Evolutionary conservation across 2,329 filamentous ascomycete genomes (phyloP).

Genomic region (Parascedosporium putredinis): DNA sequence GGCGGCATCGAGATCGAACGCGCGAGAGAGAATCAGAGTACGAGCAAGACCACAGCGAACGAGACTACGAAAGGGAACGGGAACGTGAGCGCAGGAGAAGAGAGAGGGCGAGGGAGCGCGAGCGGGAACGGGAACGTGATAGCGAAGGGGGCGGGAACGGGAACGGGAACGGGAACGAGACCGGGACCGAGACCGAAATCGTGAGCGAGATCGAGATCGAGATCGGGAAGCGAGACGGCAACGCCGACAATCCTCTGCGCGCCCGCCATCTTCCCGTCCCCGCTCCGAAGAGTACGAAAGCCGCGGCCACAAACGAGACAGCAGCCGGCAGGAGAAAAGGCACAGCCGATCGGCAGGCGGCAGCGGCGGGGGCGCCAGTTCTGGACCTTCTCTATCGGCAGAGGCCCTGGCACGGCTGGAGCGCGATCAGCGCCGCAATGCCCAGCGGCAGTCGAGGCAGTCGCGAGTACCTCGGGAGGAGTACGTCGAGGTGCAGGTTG

Average conservation of each 20-base stretch:
- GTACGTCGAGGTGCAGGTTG: constrained; percentile 17
- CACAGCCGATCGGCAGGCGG: no score
- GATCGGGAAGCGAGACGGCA: constrained; percentile 5
- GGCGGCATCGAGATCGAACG: constrained; percentile 10
- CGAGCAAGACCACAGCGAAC: constrained; percentile 4
- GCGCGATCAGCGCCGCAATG: constrained; percentile 44
- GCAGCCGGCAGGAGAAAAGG: constrained; percentile 17
- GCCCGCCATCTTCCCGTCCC: neutral
- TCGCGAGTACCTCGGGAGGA: constrained; percentile 25
- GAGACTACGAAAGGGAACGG: constrained; percentile 2
- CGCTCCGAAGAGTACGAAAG: constrained; percentile 4
- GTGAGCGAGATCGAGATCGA: neutral
- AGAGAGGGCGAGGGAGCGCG: constrained; percentile 3
- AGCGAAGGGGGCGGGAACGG: constrained; percentile 1
- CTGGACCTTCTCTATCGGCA: constrained; percentile 26
- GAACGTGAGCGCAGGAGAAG: constrained; percentile 5
- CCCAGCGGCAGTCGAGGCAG: constrained; percentile 29
- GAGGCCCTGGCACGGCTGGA: constrained; percentile 59
- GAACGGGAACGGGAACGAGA: neutral
- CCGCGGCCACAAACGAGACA: constrained; percentile 24
- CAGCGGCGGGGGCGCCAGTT: no score
- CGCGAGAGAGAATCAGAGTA: constrained; percentile 9
- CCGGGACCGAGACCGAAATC: constrained; percentile 3
- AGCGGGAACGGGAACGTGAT: neutral
- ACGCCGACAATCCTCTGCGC: constrained; percentile 6